Evolutionary conservation across 306 rosid genomes (phyloP), one percentile per base, ranked within the genome.

Genomic region (Quercus parvula): DNA sequence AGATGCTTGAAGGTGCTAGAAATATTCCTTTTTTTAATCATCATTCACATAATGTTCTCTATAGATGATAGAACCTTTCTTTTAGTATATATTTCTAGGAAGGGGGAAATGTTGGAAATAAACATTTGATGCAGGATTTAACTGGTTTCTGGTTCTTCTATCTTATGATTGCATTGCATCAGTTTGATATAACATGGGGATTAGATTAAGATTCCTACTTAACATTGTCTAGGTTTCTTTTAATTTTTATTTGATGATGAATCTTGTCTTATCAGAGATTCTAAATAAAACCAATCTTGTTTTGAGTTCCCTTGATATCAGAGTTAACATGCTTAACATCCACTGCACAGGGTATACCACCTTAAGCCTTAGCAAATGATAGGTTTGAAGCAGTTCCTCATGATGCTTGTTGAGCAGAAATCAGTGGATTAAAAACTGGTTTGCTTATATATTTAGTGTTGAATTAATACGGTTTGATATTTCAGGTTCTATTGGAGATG

Each of bases 401-500:
- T 64, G 22, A 14, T 15, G 4, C 14, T 64, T 30, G 20, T 64
- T 58, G 15, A 6, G 20, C 20, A 4, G 44, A 64, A 63, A 63
- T 63, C 7, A 15, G 44, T 28, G 70, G 20, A 17, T 30, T 3
- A 30, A 30, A 59, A 17, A 30, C 70, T 28, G 6, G 19, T 64
- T 28, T 14, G 6, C 9, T 62, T 62, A 31, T 62, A 2, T 62
- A 6, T 31, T 4, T 31, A 18, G 20, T n/a, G n/a, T 33, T 33
- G 49, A 67, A 33, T 67, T 19, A 27, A 33, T 68, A 4, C 4
- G 79, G 56, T 44, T n/a, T 11, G 49, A 6, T 69, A 11, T 84
- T 86, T 68, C 91, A 95, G 98, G 99, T 64, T 81, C 75, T 79
- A 77, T 95, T 66, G 97, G 97, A 41, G 94, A 91, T 69, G 87